Conservation (phyloP, 768 basidiomycete species). For the Pulveroboletus sp. region DNA sequence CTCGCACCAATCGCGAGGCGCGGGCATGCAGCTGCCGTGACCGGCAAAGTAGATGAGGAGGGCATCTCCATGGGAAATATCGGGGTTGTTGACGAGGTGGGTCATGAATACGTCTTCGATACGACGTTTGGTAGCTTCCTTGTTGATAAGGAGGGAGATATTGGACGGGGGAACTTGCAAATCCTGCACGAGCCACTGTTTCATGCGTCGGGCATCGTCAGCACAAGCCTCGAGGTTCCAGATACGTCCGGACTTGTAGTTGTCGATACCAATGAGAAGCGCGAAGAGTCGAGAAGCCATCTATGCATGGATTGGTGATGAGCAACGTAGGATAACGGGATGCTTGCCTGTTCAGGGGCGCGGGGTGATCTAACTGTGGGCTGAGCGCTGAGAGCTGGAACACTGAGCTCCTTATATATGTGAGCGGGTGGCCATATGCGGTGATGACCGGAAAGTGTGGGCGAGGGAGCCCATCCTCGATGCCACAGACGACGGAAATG, state of each 20-base stretch:
- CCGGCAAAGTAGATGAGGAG: slow-evolving; percentile 72
- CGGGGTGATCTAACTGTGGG: slow-evolving; percentile 10
- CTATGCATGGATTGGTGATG: slow-evolving; percentile 15
- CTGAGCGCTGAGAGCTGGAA: not conserved
- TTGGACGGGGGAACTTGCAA: slow-evolving; percentile 59
- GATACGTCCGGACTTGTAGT: slow-evolving; percentile 60
- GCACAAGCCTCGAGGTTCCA: slow-evolving; percentile 68
- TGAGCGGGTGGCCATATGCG: slow-evolving; percentile 10
- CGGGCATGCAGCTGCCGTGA: slow-evolving; percentile 58
- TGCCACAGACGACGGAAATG: slow-evolving; percentile 21
- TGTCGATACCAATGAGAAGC: slow-evolving; percentile 66
- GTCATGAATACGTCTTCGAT: slow-evolving; percentile 61
- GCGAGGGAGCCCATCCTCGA: not conserved
- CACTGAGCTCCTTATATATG: slow-evolving; percentile 16
- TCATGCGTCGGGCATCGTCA: slow-evolving; percentile 59
- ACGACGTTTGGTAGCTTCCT: slow-evolving; percentile 55
- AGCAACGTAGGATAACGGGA: not conserved
- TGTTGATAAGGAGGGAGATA: slow-evolving; percentile 54
- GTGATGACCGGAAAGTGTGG: not conserved
- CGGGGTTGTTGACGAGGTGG: slow-evolving; percentile 61
- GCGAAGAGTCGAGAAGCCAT: slow-evolving; percentile 57
- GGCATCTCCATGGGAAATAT: slow-evolving; percentile 59
- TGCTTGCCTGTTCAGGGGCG: slow-evolving; percentile 8
- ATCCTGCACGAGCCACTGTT: slow-evolving; percentile 53
- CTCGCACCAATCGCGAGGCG: slow-evolving; percentile 62